A percentile compares a stretch with the other conserved stretches of the same genome.
These are phyloP conservation scores for Mycena alexandri DNA, from an alignment of 768 basidiomycete genomes.

Conservation along the genomic window DNA sequence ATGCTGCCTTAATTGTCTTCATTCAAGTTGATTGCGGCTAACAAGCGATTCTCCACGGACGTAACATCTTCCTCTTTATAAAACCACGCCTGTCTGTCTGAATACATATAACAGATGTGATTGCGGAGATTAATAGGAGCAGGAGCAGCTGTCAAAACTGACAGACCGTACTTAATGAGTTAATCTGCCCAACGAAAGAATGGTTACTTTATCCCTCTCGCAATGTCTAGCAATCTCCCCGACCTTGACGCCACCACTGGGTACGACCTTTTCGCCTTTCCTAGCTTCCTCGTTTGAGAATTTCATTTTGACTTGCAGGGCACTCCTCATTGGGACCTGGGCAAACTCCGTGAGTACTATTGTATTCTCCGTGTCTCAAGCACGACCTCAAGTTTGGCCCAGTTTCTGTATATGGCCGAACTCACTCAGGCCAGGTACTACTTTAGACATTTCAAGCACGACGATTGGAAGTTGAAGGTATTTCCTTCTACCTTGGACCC, in stretches of 20 bases:
- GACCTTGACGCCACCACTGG: slow-evolving; percentile 16
- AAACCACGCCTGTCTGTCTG: too few relatives aligned
- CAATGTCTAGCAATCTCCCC: slow-evolving; percentile 11
- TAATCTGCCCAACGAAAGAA: background rate
- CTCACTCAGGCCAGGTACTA: slow-evolving; percentile 20
- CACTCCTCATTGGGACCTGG: slow-evolving; percentile 26
- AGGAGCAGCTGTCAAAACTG: too few relatives aligned
- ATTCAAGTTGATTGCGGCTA: too few relatives aligned
- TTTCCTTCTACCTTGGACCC: slow-evolving; percentile 16
- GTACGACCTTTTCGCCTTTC: slow-evolving; percentile 9
- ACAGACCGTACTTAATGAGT: slow-evolving; percentile 13
- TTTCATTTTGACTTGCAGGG: slow-evolving; percentile 14
- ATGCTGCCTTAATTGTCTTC: too few relatives aligned
- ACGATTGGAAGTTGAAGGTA: slow-evolving; percentile 25
- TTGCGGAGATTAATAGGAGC: too few relatives aligned
- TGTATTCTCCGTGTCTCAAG: slow-evolving; percentile 8
- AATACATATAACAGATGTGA: too few relatives aligned
- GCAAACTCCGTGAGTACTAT: slow-evolving; percentile 27
- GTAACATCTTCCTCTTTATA: too few relatives aligned
- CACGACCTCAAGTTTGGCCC: slow-evolving; percentile 21
- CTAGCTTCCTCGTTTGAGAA: slow-evolving; percentile 7
- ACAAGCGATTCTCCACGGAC: too few relatives aligned
- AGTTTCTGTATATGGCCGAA: slow-evolving; percentile 29
- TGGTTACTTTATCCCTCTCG: slow-evolving; percentile 2
- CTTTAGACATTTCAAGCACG: slow-evolving; percentile 26